These are phyloP conservation scores for Holtermannia corniformis DNA, from an alignment of 768 basidiomycete species.

Conservation along the genomic window DNA sequence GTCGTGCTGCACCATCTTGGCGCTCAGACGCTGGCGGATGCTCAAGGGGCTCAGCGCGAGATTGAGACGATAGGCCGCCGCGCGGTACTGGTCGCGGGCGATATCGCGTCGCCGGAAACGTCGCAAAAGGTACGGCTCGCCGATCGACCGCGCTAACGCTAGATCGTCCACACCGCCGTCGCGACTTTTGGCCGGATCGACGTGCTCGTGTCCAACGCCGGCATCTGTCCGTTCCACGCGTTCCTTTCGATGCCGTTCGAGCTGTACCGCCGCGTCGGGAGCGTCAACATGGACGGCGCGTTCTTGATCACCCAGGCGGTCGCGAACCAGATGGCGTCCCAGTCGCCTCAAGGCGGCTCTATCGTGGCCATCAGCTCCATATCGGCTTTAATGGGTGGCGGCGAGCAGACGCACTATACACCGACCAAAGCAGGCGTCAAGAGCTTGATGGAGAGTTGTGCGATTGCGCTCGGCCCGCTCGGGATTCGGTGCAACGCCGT, in stretches of 20 bases:
- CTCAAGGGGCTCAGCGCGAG: conserved; percentile 43
- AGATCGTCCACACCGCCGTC: conserved; percentile 59
- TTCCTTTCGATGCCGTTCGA: conserved; percentile 60
- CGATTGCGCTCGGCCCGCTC: conserved; percentile 66
- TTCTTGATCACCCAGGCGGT: conserved; percentile 56
- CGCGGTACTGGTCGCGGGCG: conserved; percentile 53
- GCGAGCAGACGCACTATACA: conserved; percentile 66
- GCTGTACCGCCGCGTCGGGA: conserved; percentile 57
- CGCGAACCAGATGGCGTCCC: conserved; percentile 63
- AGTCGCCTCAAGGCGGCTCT: conserved; percentile 51
- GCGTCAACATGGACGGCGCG: conserved; percentile 66
- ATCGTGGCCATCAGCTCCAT: conserved; percentile 72
- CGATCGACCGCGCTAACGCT: background rate
- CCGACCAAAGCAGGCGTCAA: conserved; percentile 72
- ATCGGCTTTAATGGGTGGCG: conserved; percentile 68
- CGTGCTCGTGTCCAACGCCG: conserved; percentile 52
- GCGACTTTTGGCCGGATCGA: conserved; percentile 56
- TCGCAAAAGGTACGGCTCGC: conserved; percentile 47
- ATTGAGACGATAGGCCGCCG: conserved; percentile 45
- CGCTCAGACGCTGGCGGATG: conserved; percentile 47
- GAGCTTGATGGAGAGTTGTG: conserved; percentile 69
- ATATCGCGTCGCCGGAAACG: conserved; percentile 55
- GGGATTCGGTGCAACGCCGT: conserved; percentile 53
- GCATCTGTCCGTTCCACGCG: conserved; percentile 69
- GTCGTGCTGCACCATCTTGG: conserved; percentile 63